A percentile compares a stretch with the other conserved stretches of the same genome.
These are phyloP conservation scores for Naegleria fowleri DNA, from an alignment of 208 protist species.

Conservation along the genomic window DNA sequence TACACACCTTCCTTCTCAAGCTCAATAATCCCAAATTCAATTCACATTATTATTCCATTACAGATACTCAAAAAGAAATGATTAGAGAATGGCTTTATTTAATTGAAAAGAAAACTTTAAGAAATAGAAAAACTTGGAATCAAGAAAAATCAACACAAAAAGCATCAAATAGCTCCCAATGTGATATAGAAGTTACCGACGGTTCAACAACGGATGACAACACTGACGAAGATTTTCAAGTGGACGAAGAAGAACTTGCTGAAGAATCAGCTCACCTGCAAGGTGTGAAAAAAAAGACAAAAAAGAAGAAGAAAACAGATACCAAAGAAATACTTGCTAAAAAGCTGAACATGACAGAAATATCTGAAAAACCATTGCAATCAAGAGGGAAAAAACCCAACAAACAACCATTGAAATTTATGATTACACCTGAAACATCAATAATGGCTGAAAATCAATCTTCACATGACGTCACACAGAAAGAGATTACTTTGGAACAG, in stretches of 20 bases:
- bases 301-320: not conserved
- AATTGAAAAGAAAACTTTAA: not conserved
- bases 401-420: no score
- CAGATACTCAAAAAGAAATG: not conserved
- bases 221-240: not conserved
- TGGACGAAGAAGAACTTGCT: not conserved
- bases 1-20: not conserved
- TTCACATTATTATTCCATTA: not conserved
- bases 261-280: not conserved
- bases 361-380: no score
- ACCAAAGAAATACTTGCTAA: no score
- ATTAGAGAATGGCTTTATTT: not conserved
- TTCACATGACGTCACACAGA: no score
- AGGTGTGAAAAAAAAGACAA: not conserved
- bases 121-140: not conserved
- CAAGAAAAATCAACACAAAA: not conserved
- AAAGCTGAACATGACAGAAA: no score
- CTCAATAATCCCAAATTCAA: not conserved
- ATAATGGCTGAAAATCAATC: no score
- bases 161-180: not conserved
- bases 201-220: not conserved
- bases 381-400: no score
- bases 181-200: not conserved
- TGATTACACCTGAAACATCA: no score
- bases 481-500: no score